Evolutionary conservation across 1,139 yeast genomes (phyloP), one percentile per base, ranked within the genome.

Genomic region (Blastobotrys indianensis): DNA sequence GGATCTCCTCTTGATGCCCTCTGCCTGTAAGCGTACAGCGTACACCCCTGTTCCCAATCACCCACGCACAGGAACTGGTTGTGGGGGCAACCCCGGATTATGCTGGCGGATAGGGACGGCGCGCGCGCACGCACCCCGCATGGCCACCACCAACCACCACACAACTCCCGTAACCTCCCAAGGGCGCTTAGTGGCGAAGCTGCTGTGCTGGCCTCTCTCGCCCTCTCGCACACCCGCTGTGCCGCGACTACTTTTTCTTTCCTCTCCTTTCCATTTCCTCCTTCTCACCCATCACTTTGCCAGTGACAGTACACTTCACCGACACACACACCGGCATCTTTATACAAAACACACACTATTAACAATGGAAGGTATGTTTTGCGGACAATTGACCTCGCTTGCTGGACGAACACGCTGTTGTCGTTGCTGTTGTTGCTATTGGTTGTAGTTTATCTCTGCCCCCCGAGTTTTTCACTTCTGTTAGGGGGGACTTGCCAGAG

Each of bases 341-440:
- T 33, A 15, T 32, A 12, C 30, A 37, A 30, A 32, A 39, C 9
- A 32, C 28, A 20, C 30, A 16, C n/a, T 16, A 20, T 32, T 25
- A 37, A 44, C 47, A 53, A 54, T 54, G 56, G 58, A 53, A 54
- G 58, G 58, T 52, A 42, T 49, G 57, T 52, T 32, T 41, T 30
- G 15, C n/a, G 17, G 32, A 30, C 13, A 12, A n/a, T 32, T 12
- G 32, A 4, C 13, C 9, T 4, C 13, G 32, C 32, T 4, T 12
- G 32, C 13, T 11, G n/a, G 32, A 12, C 32, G 9, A 11, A 11
- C 9, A 11, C 13, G n/a, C 32, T 12, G 32, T 12, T 11, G 16
- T 13, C n/a, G n/a, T 32, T 32, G 34, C 15, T 32, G 34, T 20
- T 4, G 25, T 20, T 20, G 25, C 25, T 20, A 4, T 20, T 7